Base-by-base conservation (phyloP, 257 asterid genomes). In the Jacaranda mimosifolia region DNA sequence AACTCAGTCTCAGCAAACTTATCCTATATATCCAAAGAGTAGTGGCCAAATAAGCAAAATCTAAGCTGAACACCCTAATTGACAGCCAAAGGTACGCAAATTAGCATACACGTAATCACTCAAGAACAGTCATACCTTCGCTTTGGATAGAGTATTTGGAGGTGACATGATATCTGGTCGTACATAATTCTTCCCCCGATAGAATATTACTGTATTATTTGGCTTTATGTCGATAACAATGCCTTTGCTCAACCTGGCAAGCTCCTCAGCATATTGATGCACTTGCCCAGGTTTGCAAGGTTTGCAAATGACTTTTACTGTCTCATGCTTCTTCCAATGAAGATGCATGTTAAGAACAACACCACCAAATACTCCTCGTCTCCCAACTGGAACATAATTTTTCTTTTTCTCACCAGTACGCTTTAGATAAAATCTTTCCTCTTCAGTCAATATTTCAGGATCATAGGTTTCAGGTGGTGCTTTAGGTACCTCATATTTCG, bases 321-420 rank as follows among this genome's bases (percentile, higher is more conserved):
- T 95, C 78, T 95, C 99, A 9, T 95, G 99, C 63, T 82, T 91
- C 87, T 95, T 95, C 97, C 99, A 95, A 49, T 95, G 99, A 68
- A 93, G 97, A 86, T 95, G 99, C 97, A 95, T 95, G 84, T 95
- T 95, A 68, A 95, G 95, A 75, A 95, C 97, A 82, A 93, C 97
- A 43, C 98, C 98, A 72, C 98, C 98, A 89, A 95, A 93, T 71
- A 95, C 99, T 66, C 99, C 99, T 67, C 98, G 83, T 72, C 99
- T 91, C 63, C 99, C 97, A 60, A 95, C 91, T 1, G 91, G 94
- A 39, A 91, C 96, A 82, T 89, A 93, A 77, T 89, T 85, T 79
- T 95, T 95, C 97, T 93, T 93, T 83, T 88, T 95, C 87, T 93
- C 97, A 32, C 98, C 99, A 3, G 92, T 91, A 35, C 97, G 98